Base-by-base conservation (phyloP, 768 basidiomycete genomes). In the Gymnopilus dilepis region DNA sequence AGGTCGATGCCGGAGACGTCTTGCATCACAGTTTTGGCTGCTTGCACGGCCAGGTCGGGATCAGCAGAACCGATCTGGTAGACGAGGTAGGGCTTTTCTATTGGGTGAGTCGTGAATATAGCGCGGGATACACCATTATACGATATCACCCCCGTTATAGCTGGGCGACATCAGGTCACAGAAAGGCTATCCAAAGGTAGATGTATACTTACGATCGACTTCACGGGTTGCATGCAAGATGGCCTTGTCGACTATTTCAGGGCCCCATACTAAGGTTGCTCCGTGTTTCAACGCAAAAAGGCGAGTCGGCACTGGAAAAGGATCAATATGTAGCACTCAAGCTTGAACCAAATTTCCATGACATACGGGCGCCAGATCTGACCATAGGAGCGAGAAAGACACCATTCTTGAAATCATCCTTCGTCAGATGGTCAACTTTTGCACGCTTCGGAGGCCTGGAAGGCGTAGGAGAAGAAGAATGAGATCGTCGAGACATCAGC, bases 381-480 rank as follows among this genome's bases (percentile, higher is more conserved):
- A 99, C 97, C 97, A 99, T 99, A 1, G 97, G 97, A 2, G 97
- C 97, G n/a, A 99, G 84, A 70, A 97, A 90, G 30, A 98, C 80
- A 9, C 95, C 96, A 77, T 93, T 83, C 65, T 89, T 89, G 78
- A 95, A 99, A 64, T 94, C 88, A 28, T 88, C 86, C 1, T 81
- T 70, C 0, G 88, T 88, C 17, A 92, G 81, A 65, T 86, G 84
- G 15, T 83, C 85, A 8, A 84, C 67, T 67, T 80, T 85, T 40
- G 78, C 76, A 7, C 86, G 83, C 70, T 92, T 92, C 0, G 77
- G 28, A 11, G 78, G 73, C n/a, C 83, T 72, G 6, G 81, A 78
- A 6, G 80, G 79, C 19, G 86, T 85, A 30, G 76, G 64, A 22
- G 86, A 85, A 38, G 73, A 26, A 13, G 62, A 63, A 41, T 22